Evolutionary conservation across 306 rosid genomes (phyloP).

Genomic region (Bauhinia variegata): DNA sequence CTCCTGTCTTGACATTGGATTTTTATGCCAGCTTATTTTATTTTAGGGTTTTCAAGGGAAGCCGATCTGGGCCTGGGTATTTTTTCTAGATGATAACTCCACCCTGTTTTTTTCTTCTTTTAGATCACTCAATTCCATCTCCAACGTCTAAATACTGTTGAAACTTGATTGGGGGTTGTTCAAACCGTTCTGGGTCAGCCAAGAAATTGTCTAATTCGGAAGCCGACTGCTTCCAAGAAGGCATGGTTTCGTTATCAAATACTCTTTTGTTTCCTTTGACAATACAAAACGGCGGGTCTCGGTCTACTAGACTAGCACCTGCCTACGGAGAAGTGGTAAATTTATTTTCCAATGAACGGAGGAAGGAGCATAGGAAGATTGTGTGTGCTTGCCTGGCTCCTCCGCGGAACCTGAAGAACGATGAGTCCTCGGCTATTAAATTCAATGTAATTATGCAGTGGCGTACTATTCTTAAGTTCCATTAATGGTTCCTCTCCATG

Average conservation of each 20-base stretch:
- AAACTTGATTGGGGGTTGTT: neutral
- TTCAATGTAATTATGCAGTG: constrained; percentile 53
- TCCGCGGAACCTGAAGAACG: constrained; percentile 59
- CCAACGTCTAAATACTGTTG: neutral
- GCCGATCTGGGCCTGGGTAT: too few relatives aligned
- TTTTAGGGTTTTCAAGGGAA: too few relatives aligned
- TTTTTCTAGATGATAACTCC: too few relatives aligned
- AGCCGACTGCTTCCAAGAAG: constrained; percentile 18
- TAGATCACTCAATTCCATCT: too few relatives aligned
- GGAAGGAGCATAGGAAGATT: constrained; percentile 47
- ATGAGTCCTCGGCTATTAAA: constrained; percentile 58
- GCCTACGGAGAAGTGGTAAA: constrained; percentile 21
- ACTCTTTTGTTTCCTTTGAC: constrained; percentile 52
- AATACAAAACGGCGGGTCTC: constrained; percentile 39
- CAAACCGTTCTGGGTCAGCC: constrained; percentile 29
- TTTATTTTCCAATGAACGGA: constrained; percentile 35
- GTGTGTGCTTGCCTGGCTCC: constrained; percentile 86
- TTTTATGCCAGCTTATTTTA: too few relatives aligned
- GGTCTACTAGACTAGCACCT: constrained; percentile 41
- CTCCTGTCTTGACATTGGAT: too few relatives aligned
- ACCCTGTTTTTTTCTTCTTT: too few relatives aligned
- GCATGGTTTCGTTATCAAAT: constrained; percentile 66
- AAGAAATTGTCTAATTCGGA: constrained; percentile 1
- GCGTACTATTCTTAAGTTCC: neutral
- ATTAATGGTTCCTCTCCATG: neutral